These are phyloP conservation scores for Aurinia saxatilis DNA, from an alignment of 345 rosid species.

Conservation along the genomic window DNA sequence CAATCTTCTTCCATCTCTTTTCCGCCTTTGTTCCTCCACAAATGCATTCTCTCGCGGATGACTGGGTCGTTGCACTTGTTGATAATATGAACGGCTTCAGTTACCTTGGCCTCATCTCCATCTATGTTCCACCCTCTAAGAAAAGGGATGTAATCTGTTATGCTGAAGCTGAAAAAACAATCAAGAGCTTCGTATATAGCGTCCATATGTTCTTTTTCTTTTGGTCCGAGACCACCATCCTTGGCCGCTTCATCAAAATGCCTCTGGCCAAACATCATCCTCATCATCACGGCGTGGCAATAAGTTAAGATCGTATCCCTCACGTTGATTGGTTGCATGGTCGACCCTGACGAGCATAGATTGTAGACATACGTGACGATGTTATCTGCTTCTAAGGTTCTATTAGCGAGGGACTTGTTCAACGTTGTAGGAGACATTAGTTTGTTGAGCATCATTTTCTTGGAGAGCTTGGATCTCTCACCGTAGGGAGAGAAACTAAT, in stretches of 20 bases:
- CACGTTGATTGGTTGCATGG: neutral
- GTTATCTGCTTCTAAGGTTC: slow-evolving; percentile 25
- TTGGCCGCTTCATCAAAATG: slow-evolving; percentile 12
- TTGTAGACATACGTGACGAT: slow-evolving; percentile 17
- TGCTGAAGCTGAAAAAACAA: neutral
- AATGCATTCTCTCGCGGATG: slow-evolving; percentile 9
- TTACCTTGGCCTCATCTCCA: slow-evolving; percentile 17
- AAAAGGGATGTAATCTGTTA: slow-evolving; percentile 14
- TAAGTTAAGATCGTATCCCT: slow-evolving; percentile 12
- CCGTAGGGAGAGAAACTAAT: neutral
- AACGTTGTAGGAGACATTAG: slow-evolving; percentile 7
- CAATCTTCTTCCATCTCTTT: slow-evolving; percentile 11
- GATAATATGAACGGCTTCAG: neutral
- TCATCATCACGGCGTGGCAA: slow-evolving; percentile 20
- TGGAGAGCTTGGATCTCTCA: slow-evolving; percentile 14
- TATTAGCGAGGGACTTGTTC: neutral
- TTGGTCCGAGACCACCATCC: slow-evolving; percentile 22
- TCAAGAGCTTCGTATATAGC: neutral
- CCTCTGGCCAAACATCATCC: slow-evolving; percentile 28
- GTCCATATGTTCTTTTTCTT: slow-evolving; percentile 20
- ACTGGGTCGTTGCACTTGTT: neutral
- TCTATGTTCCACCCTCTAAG: slow-evolving; percentile 14
- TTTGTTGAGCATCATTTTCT: slow-evolving; percentile 17
- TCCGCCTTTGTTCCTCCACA: slow-evolving; percentile 22
- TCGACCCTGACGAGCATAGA: neutral